Evolutionary conservation across 176 grass and related monocot species (phyloP), one percentile per base, ranked within the genome.

Genomic region (Pontederia paniculata): DNA sequence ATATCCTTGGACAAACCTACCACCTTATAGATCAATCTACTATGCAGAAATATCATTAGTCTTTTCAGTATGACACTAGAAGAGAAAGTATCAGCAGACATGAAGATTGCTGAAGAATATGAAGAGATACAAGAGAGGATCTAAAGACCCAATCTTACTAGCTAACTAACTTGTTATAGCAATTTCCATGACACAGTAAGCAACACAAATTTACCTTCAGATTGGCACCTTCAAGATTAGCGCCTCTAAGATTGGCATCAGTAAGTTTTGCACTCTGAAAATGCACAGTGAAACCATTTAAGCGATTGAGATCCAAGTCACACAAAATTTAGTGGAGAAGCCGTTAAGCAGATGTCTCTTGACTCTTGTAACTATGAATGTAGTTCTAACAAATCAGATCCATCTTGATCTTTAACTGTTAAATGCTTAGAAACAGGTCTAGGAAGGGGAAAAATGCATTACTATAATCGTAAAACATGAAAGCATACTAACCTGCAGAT

Each of bases 221-320:
- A 86, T 96, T 96, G 12, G 85, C 90, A 54, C 82, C 90, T 96
- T 96, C 90, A 65, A 95, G 78, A 65, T 95, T 89, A 75, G 90
- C 90, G 66, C 68, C 82, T 73, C 53, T 78, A 22, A 95, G 73
- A 23, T 86, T 78, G 21, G 85, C 86, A 74, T 22, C 67, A 45
- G 42, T 71, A 66, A 96, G 79, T 8, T 96, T 78, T 47, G 85
- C 82, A 81, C 68, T 80, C 90, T 96, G 70, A 75, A 86, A 86
- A 75, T 65, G 43, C 23, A 52, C 48, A 6, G 60, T 70, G 48
- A 6, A 52, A 23, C 41, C 14, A 6, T 18, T 1, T 2, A 70
- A 31, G 67, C 47, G 46, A 47, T 19, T 37, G 28, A 37, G 28
- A 37, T 37, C 28, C 28, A 37, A 37, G 7, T 5, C 0, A 37